Evolutionary conservation across 2,329 filamentous ascomycete species (phyloP).

Genomic region (Venturia pyrina): DNA sequence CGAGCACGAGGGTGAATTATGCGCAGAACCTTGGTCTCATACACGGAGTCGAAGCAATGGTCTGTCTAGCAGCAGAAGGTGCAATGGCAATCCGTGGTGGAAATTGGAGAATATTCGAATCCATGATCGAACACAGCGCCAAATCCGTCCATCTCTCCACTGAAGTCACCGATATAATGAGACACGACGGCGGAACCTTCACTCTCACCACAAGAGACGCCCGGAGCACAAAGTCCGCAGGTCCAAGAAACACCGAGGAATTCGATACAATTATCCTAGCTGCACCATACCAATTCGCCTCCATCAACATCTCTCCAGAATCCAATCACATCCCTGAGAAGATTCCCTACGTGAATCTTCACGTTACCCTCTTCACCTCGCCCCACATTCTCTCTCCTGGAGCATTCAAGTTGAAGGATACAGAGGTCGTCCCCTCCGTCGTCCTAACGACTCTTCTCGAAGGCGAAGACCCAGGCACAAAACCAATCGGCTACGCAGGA

Average conservation of each 20-base stretch:
- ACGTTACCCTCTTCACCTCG: slow-evolving; percentile 84
- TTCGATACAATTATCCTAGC: slow-evolving; percentile 82
- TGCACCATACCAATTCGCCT: slow-evolving; percentile 70
- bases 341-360: slow-evolving; percentile 76
- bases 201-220: slow-evolving; percentile 29
- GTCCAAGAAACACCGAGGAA: slow-evolving; percentile 12
- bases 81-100: slow-evolving; percentile 71
- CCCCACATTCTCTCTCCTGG: slow-evolving; percentile 58
- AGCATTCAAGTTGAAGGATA: slow-evolving; percentile 59
- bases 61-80: slow-evolving; percentile 81
- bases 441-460: slow-evolving; percentile 73
- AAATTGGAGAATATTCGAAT: slow-evolving; percentile 90
- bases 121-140: slow-evolving; percentile 59
- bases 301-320: slow-evolving; percentile 44
- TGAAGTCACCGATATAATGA: slow-evolving; percentile 50
- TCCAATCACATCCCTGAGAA: slow-evolving; percentile 51
- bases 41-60: slow-evolving; percentile 83
- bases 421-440: slow-evolving; percentile 54
- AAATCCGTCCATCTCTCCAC: slow-evolving; percentile 57
- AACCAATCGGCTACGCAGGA: slow-evolving; percentile 47
- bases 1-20: slow-evolving; percentile 88
- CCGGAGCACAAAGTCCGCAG: background rate
- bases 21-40: slow-evolving; percentile 79
- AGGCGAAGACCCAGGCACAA: slow-evolving; percentile 39
- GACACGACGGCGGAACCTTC: slow-evolving; percentile 28